Percentiles rank a stretch among this genome's conserved stretches.
These are phyloP conservation scores for Alternaria sp. DNA, from an alignment of 2,329 filamentous ascomycete genomes.

Conservation along the genomic window DNA sequence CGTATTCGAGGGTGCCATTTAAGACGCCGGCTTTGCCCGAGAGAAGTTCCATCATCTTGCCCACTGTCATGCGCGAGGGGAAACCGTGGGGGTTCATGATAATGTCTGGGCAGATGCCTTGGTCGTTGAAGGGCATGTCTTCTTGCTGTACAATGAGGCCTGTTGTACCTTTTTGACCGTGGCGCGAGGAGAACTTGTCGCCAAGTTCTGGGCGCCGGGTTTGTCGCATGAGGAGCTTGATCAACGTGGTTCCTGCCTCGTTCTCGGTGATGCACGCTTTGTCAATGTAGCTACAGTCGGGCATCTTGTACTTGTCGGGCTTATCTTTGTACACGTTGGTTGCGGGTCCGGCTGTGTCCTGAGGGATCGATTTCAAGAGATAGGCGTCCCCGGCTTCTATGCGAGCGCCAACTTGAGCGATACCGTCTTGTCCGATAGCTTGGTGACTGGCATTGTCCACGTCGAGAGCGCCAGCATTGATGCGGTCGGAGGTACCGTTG, in stretches of 20 bases:
- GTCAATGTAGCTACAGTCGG: slow-evolving; percentile 89
- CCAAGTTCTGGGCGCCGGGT: slow-evolving; percentile 93
- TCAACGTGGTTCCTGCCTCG: slow-evolving; percentile 80
- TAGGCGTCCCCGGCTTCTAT: slow-evolving; percentile 83
- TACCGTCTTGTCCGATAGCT: slow-evolving; percentile 83
- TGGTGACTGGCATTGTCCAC: slow-evolving; percentile 67
- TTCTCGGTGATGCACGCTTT: slow-evolving; percentile 94
- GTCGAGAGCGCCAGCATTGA: slow-evolving; percentile 54
- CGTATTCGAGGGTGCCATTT: slow-evolving; percentile 85
- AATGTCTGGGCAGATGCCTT: slow-evolving; percentile 92
- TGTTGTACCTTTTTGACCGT: slow-evolving; percentile 97
- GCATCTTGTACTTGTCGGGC: slow-evolving; percentile 79
- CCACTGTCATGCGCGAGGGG: slow-evolving; percentile 98
- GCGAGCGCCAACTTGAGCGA: slow-evolving; percentile 84
- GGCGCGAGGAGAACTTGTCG: slow-evolving; percentile 98
- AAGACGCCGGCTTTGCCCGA: slow-evolving; percentile 93
- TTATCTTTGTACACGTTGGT: slow-evolving; percentile 71
- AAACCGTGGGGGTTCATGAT: slow-evolving; percentile 99
- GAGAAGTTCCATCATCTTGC: slow-evolving; percentile 94
- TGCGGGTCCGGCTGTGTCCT: slow-evolving; percentile 77
- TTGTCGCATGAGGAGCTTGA: slow-evolving; percentile 97
- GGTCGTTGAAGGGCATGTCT: slow-evolving; percentile 94
- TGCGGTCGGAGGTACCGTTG: slow-evolving; percentile 72
- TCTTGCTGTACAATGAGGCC: slow-evolving; percentile 96
- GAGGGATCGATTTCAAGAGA: slow-evolving; percentile 86